Conservation (phyloP, 768 basidiomycete genomes). For the Tricholoma furcatifolium region DNA sequence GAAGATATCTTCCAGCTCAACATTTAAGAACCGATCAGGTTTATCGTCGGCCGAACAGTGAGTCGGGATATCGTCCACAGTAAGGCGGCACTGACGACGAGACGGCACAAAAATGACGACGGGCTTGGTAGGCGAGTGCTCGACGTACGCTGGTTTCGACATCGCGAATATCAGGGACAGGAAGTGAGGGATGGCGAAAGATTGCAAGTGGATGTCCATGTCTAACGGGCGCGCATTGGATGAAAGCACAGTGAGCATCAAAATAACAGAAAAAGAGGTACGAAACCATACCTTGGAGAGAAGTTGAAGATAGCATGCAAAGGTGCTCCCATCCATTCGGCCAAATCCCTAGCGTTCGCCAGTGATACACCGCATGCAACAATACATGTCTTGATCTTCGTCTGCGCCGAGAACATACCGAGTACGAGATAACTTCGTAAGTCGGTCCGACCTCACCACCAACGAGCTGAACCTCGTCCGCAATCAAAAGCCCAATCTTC, state of each 20-base stretch:
- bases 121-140: constrained; percentile 82
- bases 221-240: constrained; percentile 94
- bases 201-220: constrained; percentile 96
- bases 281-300: constrained; percentile 67
- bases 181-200: constrained; percentile 96
- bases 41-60: constrained; percentile 90
- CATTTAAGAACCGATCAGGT: constrained; percentile 84
- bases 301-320: constrained; percentile 98
- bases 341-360: constrained; percentile 92
- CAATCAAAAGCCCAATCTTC: constrained; percentile 88
- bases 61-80: constrained; percentile 85
- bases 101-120: constrained; percentile 93
- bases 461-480: constrained; percentile 93
- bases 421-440: constrained; percentile 92
- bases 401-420: constrained; percentile 94
- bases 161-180: constrained; percentile 98
- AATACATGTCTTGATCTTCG: constrained; percentile 88
- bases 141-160: constrained; percentile 96
- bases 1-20: constrained; percentile 81
- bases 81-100: constrained; percentile 89
- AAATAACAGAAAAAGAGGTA: neutral
- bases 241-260: constrained; percentile 13
- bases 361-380: constrained; percentile 95
- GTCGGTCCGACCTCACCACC: constrained; percentile 95
- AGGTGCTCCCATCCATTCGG: constrained; percentile 96